Base-by-base conservation (phyloP, 2,329 filamentous ascomycete genomes). In the Trichoderma cornu-damae region DNA sequence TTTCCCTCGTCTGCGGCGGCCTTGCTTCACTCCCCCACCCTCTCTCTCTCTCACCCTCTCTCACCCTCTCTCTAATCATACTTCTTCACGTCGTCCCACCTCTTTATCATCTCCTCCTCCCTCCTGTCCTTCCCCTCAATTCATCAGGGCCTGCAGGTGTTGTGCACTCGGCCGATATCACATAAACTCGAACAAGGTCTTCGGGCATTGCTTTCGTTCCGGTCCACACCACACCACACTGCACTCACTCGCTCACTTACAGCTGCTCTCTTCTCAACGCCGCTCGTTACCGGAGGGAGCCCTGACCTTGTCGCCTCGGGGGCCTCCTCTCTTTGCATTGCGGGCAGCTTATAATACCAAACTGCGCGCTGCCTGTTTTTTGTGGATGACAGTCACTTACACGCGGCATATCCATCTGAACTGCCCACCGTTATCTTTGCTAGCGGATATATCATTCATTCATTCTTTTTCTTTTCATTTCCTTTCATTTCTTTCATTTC, bases 61-160 rank as follows among this genome's bases (percentile, higher is more conserved):
- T 30, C 37, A 35, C 52, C 43, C 35, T 32, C 58, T 44, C 47
- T 38, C 35, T 14, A 50, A 28, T 42, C 38, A 37, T 57, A 47
- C 37, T 51, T 49, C 52, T 40, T 57, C 32, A 44, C 57, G 20
- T 48, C 53, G 37, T 47, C 48, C 43, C 58, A 37, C 47, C 26
- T 47, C 47, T 56, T 52, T 52, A 52, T 52, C 57, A 56, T 54
- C 51, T 49, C 30, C 52, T 24, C n/a, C 32, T 57, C 50, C 42
- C 34, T 54, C 42, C 38, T 30, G 42, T 38, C 42, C 40, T 48
- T 28, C 35, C 37, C 22, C 28, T 38, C 46, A 24, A 30, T 37
- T 55, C 51, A 47, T 20, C 49, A n/a, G 44, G 22, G 35, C 14
- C 28, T 49, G 50, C 49, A 51, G 46, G 14, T 16, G 24, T 49